Evolutionary conservation across 2,329 filamentous ascomycete species (phyloP), one percentile per base, ranked within the genome.

Genomic region (Trichoderma koningiopsis): DNA sequence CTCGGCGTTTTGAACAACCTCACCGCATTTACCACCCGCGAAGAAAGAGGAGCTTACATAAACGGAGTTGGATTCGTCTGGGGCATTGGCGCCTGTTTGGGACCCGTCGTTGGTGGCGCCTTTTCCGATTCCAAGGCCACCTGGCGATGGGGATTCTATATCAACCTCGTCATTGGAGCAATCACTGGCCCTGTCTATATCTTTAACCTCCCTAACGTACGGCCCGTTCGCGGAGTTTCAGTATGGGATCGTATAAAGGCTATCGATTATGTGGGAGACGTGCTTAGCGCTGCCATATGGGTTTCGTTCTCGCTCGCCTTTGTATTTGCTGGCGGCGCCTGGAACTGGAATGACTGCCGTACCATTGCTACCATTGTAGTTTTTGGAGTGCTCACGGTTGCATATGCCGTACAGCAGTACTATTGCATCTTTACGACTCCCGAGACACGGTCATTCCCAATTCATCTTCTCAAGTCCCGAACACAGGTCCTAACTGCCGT

Each of bases 121-220:
- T 82, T 84, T 55, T 75, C 78, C 10, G 60, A n/a, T 14, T 79
- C 79, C 31, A 72, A 72, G 2, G 81, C 78, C 1, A 78, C 76
- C 0, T 84, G 82, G 82, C 70, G 82, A 43, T 82, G 77, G 78
- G 71, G 69, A 24, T 82, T 83, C 68, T 88, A 88, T 71, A 84
- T 88, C 76, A 88, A 87, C 70, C 77, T 88, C 0, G 76, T 84
- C 33, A 81, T 83, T 5, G 35, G 57, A 33, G 57, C 22, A 5
- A 43, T 37, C 14, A 63, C 74, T 16, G 16, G 68, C 37, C 29
- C 57, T 7, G 19, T 47, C 43, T 47, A 47, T n/a, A 47, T 47
- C 43, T 47, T 47, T 22, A 47, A 47, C n/a, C 43, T 47, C 8
- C 43, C 43, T 4, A 47, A 47, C 19, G 43, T 47, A 22, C 43